Conservation (phyloP, 2,329 filamentous ascomycete genomes). For the Dichotomopilus funicola region DNA sequence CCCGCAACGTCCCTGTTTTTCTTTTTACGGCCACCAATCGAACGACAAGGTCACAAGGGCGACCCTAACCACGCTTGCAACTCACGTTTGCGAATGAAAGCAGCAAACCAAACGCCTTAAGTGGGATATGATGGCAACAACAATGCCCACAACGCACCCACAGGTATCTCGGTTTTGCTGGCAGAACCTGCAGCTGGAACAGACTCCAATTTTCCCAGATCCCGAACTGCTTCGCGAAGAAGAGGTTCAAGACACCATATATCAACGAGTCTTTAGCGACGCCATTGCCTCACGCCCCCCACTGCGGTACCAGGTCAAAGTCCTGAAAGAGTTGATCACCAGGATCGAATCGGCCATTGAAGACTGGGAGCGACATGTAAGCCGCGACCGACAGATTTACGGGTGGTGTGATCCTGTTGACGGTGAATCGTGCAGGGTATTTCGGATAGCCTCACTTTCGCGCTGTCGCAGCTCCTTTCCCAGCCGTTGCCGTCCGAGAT, state of each 20-base stretch:
- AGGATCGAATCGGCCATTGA: slow-evolving; percentile 67
- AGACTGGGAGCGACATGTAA: slow-evolving; percentile 83
- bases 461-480: slow-evolving; percentile 59
- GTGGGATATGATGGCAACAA: neutral
- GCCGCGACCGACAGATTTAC: slow-evolving; percentile 28
- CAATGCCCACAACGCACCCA: neutral
- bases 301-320: slow-evolving; percentile 60
- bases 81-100: no score
- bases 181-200: slow-evolving; percentile 75
- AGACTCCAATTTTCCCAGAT: slow-evolving; percentile 57
- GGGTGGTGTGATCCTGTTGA: neutral
- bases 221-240: slow-evolving; percentile 50
- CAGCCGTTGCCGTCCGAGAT: slow-evolving; percentile 58
- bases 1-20: no score
- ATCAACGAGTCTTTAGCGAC: slow-evolving; percentile 58
- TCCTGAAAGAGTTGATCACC: slow-evolving; percentile 65
- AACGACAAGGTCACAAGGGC: neutral
- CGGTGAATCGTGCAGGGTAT: slow-evolving; percentile 55
- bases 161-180: slow-evolving; percentile 49
- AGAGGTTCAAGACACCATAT: slow-evolving; percentile 60
- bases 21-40: no score
- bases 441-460: slow-evolving; percentile 69
- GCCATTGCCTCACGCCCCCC: slow-evolving; percentile 54
- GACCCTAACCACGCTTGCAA: no score
- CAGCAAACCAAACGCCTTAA: neutral